Evolutionary conservation across 2,329 filamentous ascomycete species (phyloP).

Genomic region (Pestalotiopsis sp.): DNA sequence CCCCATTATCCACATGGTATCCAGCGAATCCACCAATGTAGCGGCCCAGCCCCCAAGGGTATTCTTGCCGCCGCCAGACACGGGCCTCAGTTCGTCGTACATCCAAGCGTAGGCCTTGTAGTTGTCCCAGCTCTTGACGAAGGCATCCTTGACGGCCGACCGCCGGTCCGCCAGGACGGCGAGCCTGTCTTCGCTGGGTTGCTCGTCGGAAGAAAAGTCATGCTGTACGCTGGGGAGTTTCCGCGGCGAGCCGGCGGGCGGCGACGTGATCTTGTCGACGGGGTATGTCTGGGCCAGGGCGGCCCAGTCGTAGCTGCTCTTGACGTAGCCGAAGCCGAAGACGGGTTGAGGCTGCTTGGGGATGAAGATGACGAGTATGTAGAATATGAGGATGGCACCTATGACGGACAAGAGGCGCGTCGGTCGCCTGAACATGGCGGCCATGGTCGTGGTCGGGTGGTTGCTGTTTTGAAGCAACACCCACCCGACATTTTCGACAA

Average conservation of each 20-base stretch:
- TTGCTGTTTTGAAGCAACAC: constrained; percentile 13
- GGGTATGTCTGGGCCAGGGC: constrained; percentile 13
- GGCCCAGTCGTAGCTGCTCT: constrained; percentile 19
- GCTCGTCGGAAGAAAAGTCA: constrained; percentile 27
- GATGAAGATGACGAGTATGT: constrained; percentile 17
- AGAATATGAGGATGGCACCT: constrained; percentile 14
- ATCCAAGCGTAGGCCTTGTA: constrained; percentile 57
- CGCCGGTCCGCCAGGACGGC: constrained; percentile 28
- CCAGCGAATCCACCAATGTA: constrained; percentile 62
- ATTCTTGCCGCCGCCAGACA: constrained; percentile 48
- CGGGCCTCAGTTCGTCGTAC: constrained; percentile 53
- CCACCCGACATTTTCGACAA: constrained; percentile 15
- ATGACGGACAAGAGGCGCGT: constrained; percentile 13
- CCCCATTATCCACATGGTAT: constrained; percentile 66
- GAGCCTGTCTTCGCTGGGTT: constrained; percentile 23
- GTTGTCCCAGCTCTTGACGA: constrained; percentile 49
- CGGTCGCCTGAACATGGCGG: constrained; percentile 14
- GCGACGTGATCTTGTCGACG: constrained; percentile 11
- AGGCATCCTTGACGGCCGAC: constrained; percentile 43
- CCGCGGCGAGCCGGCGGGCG: constrained; percentile 10
- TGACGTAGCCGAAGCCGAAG: constrained; percentile 14
- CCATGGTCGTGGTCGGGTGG: constrained; percentile 5
- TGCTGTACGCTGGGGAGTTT: constrained; percentile 33
- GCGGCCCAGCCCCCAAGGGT: constrained; percentile 59
- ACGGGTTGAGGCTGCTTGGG: constrained; percentile 12